These are phyloP conservation scores for Hanseniaspora taiwanica DNA, from an alignment of 805 yeast genomes.

Conservation along the genomic window DNA sequence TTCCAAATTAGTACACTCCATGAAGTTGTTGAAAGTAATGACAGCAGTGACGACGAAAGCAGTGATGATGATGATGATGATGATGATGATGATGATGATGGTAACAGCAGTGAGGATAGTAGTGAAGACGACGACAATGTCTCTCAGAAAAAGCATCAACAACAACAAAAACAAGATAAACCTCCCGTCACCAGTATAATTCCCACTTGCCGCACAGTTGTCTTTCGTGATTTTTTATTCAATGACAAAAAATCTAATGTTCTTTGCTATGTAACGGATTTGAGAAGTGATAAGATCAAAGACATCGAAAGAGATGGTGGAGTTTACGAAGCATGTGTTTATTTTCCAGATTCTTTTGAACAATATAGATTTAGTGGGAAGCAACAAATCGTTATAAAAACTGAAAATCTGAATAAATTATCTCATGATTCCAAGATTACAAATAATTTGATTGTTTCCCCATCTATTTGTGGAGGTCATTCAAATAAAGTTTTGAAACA, in stretches of 20 bases:
- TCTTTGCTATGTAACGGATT: slow-evolving; percentile 58
- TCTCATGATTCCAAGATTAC: slow-evolving; percentile 8
- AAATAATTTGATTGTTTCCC: slow-evolving; percentile 22
- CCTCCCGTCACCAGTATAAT: too few relatives aligned
- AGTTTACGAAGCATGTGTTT: slow-evolving; percentile 63
- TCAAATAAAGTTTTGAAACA: background rate
- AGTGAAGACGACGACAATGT: slow-evolving; percentile 25
- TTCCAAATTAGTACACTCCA: slow-evolving; percentile 44
- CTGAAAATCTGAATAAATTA: slow-evolving; percentile 7
- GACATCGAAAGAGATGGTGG: slow-evolving; percentile 36
- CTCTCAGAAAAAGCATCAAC: too few relatives aligned
- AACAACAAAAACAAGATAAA: too few relatives aligned
- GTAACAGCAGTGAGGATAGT: background rate
- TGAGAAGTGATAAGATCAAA: slow-evolving; percentile 47
- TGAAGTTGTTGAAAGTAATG: background rate
- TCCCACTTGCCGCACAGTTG: slow-evolving; percentile 60
- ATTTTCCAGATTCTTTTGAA: slow-evolving; percentile 45
- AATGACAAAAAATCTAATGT: slow-evolving; percentile 54
- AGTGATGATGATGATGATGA: background rate
- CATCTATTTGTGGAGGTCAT: slow-evolving; percentile 15
- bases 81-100: background rate
- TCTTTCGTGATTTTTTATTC: slow-evolving; percentile 64
- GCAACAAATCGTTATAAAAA: slow-evolving; percentile 33
- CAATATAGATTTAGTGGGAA: slow-evolving; percentile 66
- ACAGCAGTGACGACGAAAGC: background rate